Percentiles rank a stretch among this genome's conserved stretches.
These are phyloP conservation scores for Cadophora malorum DNA, from an alignment of 2,329 filamentous ascomycete species.

Conservation along the genomic window DNA sequence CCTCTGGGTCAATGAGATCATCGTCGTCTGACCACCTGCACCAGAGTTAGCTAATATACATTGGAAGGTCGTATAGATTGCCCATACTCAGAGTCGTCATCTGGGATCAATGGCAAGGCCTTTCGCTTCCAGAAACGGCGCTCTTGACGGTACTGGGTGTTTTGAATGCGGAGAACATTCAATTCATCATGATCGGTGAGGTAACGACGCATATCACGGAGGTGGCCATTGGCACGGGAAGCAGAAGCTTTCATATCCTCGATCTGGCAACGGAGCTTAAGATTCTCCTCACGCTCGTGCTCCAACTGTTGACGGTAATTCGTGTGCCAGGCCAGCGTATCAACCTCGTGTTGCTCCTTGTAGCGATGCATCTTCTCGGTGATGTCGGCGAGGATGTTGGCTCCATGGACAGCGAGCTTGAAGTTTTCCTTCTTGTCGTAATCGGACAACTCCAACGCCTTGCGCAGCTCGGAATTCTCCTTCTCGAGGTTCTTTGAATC, in stretches of 20 bases:
- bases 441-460: constrained; percentile 67
- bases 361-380: constrained; percentile 70
- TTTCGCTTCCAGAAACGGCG: constrained; percentile 71
- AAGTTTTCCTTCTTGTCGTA: constrained; percentile 66
- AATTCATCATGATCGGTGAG: constrained; percentile 62
- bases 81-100: constrained; percentile 56
- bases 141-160: constrained; percentile 61
- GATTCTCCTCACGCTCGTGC: constrained; percentile 69
- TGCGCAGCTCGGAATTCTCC: constrained; percentile 65
- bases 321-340: constrained; percentile 69
- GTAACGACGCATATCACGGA: constrained; percentile 62
- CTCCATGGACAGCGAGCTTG: constrained; percentile 60
- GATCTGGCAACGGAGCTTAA: constrained; percentile 67
- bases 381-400: constrained; percentile 61
- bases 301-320: constrained; percentile 70
- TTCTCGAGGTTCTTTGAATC: constrained; percentile 66
- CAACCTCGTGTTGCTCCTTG: constrained; percentile 66
- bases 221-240: constrained; percentile 60
- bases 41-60: background rate
- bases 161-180: constrained; percentile 60
- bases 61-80: background rate
- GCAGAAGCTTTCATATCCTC: constrained; percentile 71
- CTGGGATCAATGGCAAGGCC: constrained; percentile 65
- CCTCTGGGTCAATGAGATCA: constrained; percentile 65
- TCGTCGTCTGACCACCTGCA: constrained; percentile 65